phyloP scores from a whole-genome alignment of 495 filamentous ascomycete genomes.

The Penicillium alfredii region DNA sequence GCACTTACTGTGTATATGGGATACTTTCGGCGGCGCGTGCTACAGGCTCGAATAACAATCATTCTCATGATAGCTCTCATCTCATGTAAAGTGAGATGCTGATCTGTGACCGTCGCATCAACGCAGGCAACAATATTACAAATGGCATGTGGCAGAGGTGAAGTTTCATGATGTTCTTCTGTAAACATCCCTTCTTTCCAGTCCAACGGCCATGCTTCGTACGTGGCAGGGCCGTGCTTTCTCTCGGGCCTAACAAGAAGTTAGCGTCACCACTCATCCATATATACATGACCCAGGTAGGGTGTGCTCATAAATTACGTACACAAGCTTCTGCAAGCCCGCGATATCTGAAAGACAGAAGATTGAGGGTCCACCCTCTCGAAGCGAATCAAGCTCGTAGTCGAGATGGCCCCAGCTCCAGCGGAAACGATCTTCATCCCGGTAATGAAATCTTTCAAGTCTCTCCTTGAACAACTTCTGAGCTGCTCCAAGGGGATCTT shows the following conservation, averaged over 20 bases:
- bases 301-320: not conserved
- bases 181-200: not conserved
- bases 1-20: not conserved
- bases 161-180: slow-evolving; percentile 1
- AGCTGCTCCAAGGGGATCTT: not conserved
- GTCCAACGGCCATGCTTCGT: not conserved
- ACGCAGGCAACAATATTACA: not conserved
- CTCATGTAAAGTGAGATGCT: slow-evolving; percentile 2
- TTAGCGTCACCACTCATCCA: not conserved
- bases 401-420: too few relatives aligned
- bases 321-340: not conserved
- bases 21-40: not conserved
- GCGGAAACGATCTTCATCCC: not conserved
- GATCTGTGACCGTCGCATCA: slow-evolving; percentile 1
- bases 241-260: not conserved
- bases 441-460: not conserved
- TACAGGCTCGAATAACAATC: slow-evolving; percentile 2
- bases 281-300: too few relatives aligned
- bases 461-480: slow-evolving; percentile 1
- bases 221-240: too few relatives aligned
- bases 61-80: slow-evolving; percentile 6
- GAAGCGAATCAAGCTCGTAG: too few relatives aligned
- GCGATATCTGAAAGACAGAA: not conserved
- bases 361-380: too few relatives aligned
- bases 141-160: slow-evolving; percentile 2